A percentile compares a stretch with the other conserved stretches of the same genome.
Evolutionary conservation across 2,329 filamentous ascomycete genomes (phyloP).

Genomic region (Cladosporium halotolerans): DNA sequence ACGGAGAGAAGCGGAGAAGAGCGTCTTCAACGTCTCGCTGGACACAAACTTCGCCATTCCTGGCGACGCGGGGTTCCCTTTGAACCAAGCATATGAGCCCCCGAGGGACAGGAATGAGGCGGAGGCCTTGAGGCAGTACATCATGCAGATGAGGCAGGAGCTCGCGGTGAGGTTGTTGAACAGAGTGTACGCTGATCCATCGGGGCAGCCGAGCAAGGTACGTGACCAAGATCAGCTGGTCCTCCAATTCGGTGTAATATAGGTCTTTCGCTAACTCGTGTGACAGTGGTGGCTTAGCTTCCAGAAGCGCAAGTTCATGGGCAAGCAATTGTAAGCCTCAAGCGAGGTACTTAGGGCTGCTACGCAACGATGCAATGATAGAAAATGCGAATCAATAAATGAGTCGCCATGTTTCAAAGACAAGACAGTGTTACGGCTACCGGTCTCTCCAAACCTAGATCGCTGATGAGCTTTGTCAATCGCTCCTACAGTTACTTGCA

Average conservation of each 20-base stretch:
- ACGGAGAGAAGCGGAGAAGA: slow-evolving; percentile 62
- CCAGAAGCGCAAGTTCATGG: slow-evolving; percentile 99
- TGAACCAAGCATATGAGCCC: slow-evolving; percentile 95
- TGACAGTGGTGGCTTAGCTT: slow-evolving; percentile 98
- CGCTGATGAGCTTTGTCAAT: too few species aligned
- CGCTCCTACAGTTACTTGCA: too few species aligned
- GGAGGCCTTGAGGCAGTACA: slow-evolving; percentile 80
- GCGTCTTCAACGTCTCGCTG: slow-evolving; percentile 82
- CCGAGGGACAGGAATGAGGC: slow-evolving; percentile 82
- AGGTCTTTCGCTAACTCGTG: slow-evolving; percentile 20
- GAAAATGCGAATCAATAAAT: background rate
- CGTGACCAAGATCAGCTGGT: slow-evolving; percentile 14
- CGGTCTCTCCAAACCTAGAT: too few species aligned
- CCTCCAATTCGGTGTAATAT: too few species aligned
- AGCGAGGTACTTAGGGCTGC: background rate
- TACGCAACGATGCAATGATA: slow-evolving; percentile 8
- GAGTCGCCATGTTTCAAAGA: too few species aligned
- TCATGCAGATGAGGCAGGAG: slow-evolving; percentile 90
- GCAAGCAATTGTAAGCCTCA: slow-evolving; percentile 55
- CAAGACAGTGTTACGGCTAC: too few species aligned
- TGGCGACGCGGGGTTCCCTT: slow-evolving; percentile 83
- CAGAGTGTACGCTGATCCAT: slow-evolving; percentile 74
- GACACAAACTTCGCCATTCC: slow-evolving; percentile 91
- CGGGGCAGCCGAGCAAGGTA: slow-evolving; percentile 57
- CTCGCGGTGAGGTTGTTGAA: slow-evolving; percentile 75